These are phyloP conservation scores for Cudoniella acicularis DNA, from an alignment of 495 filamentous ascomycete species.

Conservation along the genomic window DNA sequence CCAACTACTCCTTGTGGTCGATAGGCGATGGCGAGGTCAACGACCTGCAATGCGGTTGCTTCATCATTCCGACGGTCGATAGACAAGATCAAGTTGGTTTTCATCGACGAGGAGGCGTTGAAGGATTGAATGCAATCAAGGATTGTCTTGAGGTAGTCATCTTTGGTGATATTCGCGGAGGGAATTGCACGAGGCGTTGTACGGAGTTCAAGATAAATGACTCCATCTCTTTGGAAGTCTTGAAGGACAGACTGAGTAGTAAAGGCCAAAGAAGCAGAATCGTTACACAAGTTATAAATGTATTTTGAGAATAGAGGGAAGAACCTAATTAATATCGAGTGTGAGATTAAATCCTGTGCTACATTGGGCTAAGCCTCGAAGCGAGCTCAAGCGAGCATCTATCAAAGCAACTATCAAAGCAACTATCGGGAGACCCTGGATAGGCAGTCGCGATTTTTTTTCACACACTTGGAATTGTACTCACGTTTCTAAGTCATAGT, in stretches of 20 bases:
- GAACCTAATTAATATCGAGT: constrained; percentile 44
- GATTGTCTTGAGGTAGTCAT: constrained; percentile 61
- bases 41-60: constrained; percentile 52
- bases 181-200: constrained; percentile 69
- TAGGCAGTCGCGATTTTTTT: too few relatives aligned
- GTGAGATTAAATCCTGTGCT: not conserved
- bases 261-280: constrained; percentile 50
- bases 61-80: constrained; percentile 63
- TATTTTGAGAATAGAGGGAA: constrained; percentile 76
- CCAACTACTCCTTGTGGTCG: constrained; percentile 60
- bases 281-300: constrained; percentile 70
- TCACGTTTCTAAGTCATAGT: constrained; percentile 68
- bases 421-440: too few relatives aligned
- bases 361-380: not conserved
- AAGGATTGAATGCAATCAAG: constrained; percentile 55
- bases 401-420: too few relatives aligned
- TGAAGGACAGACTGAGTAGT: constrained; percentile 66
- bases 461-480: constrained; percentile 15
- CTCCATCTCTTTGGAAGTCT: constrained; percentile 67
- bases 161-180: constrained; percentile 48
- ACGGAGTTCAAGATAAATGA: constrained; percentile 76
- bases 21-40: constrained; percentile 60
- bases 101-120: constrained; percentile 37
- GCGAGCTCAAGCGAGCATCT: too few relatives aligned
- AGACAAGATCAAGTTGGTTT: constrained; percentile 66